Evolutionary conservation across 2,329 filamentous ascomycete genomes (phyloP), one percentile per base, ranked within the genome.

Genomic region (Penicillium glabrum): DNA sequence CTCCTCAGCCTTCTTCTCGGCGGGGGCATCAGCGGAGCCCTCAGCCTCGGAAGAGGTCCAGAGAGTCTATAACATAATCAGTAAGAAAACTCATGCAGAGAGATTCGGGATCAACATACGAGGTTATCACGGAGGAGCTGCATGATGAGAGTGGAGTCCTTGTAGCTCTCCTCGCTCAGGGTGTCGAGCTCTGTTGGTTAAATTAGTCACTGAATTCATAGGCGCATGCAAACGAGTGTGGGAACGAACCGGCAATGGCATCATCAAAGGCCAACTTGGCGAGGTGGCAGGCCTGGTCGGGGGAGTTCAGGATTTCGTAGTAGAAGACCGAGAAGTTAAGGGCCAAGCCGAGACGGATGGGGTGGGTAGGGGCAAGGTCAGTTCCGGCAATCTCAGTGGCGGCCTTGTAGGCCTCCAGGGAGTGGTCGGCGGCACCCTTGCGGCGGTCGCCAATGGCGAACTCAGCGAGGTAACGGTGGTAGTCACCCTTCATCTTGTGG

Each of bases 401-500:
- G 75, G 86, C 86, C 82, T 97, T 96, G 90, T 98, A 98, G 62
- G 93, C 93, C 84, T 96, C 93, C 70, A 96, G 91, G 53, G 93
- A 95, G 82, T 91, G 89, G 79, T 93, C 90, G 80, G 93, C 92
- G 66, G 93, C 93, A 70, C 86, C 87, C 89, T 96, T 96, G 83
- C 93, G 92, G 83, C 91, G 91, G 77, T 97, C 92, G 73, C 92
- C 91, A 77, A 90, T 84, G 73, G 92, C 93, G 77, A 97, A 97
- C 85, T 97, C 93, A 75, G 93, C 93, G 62, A 97, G 90, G 83
- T 97, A 97, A 77, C 93, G 92, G 88, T 97, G 92, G 86, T 97
- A 97, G 82, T 97, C 93, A 80, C 93, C 93, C 91, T 96, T 97
- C 93, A 98, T 98, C 89, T 98, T 98, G 89, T 98, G 93, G 84